phyloP scores from a whole-genome alignment of 176 grass and related monocot genomes.

The Carex cristatella region DNA sequence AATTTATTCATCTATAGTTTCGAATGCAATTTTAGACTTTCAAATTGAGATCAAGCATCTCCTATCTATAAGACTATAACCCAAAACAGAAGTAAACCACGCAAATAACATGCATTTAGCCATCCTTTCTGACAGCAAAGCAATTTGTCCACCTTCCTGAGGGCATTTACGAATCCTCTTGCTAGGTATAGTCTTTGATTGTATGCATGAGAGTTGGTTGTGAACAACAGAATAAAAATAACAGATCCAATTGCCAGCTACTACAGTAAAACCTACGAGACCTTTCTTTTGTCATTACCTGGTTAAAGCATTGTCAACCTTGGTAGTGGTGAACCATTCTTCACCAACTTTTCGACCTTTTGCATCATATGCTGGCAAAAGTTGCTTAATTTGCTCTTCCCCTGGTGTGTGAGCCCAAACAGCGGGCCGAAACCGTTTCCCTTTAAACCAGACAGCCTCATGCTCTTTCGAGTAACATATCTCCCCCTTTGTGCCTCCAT shows the following conservation, averaged over 20 bases:
- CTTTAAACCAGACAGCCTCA: slow-evolving; percentile 92
- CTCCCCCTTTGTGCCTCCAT: slow-evolving; percentile 77
- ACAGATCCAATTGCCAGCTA: neutral
- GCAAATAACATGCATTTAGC: neutral
- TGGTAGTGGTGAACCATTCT: slow-evolving; percentile 85
- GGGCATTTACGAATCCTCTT: neutral
- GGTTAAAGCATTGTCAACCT: slow-evolving; percentile 75
- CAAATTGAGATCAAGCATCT: neutral
- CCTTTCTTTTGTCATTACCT: slow-evolving; percentile 35
- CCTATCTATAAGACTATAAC: neutral
- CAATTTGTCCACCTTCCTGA: neutral
- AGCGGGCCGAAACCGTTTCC: slow-evolving; percentile 63
- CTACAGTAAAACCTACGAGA: neutral
- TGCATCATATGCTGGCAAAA: slow-evolving; percentile 69
- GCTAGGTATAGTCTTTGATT: neutral
- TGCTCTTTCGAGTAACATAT: slow-evolving; percentile 92
- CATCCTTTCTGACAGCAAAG: too few relatives aligned
- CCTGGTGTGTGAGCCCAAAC: slow-evolving; percentile 76
- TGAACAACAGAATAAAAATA: neutral
- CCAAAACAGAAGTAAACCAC: neutral
- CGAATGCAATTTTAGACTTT: neutral
- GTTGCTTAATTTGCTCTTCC: slow-evolving; percentile 90
- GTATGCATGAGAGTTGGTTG: neutral
- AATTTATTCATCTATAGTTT: neutral
- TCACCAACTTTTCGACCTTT: slow-evolving; percentile 95